A percentile compares a stretch with the other conserved stretches of the same genome.
These are phyloP conservation scores for Plasmodium relictum DNA, from an alignment of 169 alveolate genomes.

Conservation along the genomic window DNA sequence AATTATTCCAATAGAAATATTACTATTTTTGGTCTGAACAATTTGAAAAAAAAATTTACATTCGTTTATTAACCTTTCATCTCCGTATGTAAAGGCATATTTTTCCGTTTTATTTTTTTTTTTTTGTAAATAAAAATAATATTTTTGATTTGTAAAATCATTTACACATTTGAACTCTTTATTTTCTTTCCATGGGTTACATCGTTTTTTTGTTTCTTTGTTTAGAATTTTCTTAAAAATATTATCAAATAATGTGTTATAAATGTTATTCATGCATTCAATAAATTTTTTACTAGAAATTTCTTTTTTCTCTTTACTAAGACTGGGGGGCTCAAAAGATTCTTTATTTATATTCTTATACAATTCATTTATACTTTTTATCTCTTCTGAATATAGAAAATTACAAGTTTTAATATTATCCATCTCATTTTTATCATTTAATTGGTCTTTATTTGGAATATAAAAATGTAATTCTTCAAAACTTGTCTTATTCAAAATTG, in stretches of 20 bases:
- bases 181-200: constrained; percentile 54
- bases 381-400: constrained; percentile 32
- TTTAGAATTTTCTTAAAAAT: constrained; percentile 24
- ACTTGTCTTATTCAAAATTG: not conserved
- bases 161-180: constrained; percentile 36
- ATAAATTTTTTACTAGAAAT: constrained; percentile 27
- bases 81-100: constrained; percentile 57
- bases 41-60: constrained; percentile 45
- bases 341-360: constrained; percentile 57
- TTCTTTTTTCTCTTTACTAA: constrained; percentile 15
- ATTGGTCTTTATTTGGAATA: not conserved
- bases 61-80: constrained; percentile 63
- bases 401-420: not conserved
- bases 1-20: constrained; percentile 43
- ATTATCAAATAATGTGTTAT: constrained; percentile 52
- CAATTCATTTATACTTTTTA: constrained; percentile 47
- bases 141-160: constrained; percentile 38
- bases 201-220: constrained; percentile 24
- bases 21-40: constrained; percentile 48
- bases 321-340: constrained; percentile 69
- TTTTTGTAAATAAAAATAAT: constrained; percentile 59
- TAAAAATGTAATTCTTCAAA: not conserved
- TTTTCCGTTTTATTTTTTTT: constrained; percentile 29
- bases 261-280: constrained; percentile 52
- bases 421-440: not conserved